Base-by-base conservation (phyloP, 2,329 filamentous ascomycete species). In the Aspergillus flavus region DNA sequence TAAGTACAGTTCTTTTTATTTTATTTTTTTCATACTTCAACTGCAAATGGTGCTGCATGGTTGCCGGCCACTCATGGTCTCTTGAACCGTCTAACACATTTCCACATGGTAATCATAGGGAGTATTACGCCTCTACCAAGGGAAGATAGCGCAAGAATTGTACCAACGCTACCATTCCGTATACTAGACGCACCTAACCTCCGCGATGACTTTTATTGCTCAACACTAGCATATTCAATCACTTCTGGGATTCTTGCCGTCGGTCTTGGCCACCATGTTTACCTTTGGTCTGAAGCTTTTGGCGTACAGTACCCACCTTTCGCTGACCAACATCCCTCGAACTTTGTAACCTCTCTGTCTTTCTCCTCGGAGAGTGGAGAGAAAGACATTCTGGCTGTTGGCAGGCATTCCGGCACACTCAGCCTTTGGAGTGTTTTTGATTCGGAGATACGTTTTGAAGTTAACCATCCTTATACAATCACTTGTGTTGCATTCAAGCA, bases 191-290 rank as follows among this genome's bases (percentile, higher is more conserved):
- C 94, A 10, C 93, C 94, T 3, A 87, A 88, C 58, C 83, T 98
- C n/a, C 88, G 93, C 61, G 93, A 98, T 71, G 94, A 99, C 77
- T 99, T 94, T 76, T 99, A 99, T 76, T 97, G 93, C 79, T 95
- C 94, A 0, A 85, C 94, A 2, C 84, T 99, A 59, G 93, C 95
- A 11, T 98, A 97, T 76, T 96, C 91, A 0, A 78, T 85, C 46
- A 91, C 87, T 9, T 86, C 88, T 57, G 86, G 91, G 59, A 91
- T 90, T 16, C 84, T 99, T 19, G 94, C 93, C 21, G 92, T 98
- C 21, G 94, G 92, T 0, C 83, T 98, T 16, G 90, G 89, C 0
- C 88, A 89, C 59, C 83, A 89, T 41, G 86, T 99, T 5, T 97
- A 96, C 75, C 86, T 92, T 6, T 99, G 94, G 95, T 94, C 93